Evolutionary conservation across 1,284 basidiomycete genomes (phyloP), one percentile per base, ranked within the genome.

Genomic region (Athelia sp.): DNA sequence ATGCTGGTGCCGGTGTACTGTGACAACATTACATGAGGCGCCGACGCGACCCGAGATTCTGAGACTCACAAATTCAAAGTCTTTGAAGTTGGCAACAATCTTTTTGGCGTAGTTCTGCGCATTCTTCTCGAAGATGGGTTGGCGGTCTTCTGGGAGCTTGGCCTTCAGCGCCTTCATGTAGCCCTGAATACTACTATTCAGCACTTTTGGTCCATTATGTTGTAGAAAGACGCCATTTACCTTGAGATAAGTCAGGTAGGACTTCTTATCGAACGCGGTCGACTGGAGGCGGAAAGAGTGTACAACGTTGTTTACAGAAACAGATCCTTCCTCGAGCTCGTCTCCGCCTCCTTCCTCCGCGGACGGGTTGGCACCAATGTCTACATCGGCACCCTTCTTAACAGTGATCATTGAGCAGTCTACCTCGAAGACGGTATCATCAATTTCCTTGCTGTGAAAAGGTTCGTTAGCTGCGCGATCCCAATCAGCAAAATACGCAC

Each of bases 321-420:
- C 40, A 29, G 83, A 78, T 58, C 90, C 92, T 15, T 90, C 87
- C 67, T 93, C 95, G 52, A 97, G 69, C 26, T 76, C 78, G 57
- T 99, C 97, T 2, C 84, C 85, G 46, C 72, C 71, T 4, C 26
- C 26, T 53, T 98, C 97, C 75, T 99, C 97, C 34, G 87, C 78
- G 48, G 96, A 95, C 42, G 93, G 89, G 71, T 95, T 94, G 53
- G 86, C 92, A 65, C 91, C 96, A 63, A 98, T 99, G 70, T 99
- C 85, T 56, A 99, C 73, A 59, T 95, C 87, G 24, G 73, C 79
- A 50, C 92, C 93, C 18, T 79, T 73, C 69, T 91, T 92, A 60
- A 97, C 65, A 50, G 73, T 75, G 62, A 97, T 84, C 72, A 81
- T 67, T 53, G 73, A 54, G 66, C 92, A 95, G 68, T 99, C 83